Evolutionary conservation across 2,329 filamentous ascomycete genomes (phyloP).

Genomic region (Sordariomycetes sp.): DNA sequence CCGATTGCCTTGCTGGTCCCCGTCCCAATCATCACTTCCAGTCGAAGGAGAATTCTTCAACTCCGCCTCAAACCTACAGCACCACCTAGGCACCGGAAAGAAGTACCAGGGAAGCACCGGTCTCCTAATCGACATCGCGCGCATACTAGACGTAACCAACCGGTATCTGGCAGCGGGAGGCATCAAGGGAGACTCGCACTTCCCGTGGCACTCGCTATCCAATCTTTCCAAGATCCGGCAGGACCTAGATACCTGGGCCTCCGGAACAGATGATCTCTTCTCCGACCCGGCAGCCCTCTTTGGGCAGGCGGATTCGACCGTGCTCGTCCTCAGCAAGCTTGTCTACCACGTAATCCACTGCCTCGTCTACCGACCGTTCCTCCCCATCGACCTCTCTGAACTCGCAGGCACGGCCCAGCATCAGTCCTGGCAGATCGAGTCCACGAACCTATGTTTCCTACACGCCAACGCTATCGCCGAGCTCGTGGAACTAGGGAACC

Average conservation of each 20-base stretch:
- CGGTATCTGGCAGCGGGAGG: constrained; percentile 76
- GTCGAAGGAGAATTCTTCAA: constrained; percentile 76
- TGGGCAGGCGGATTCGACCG: constrained; percentile 66
- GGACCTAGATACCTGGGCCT: constrained; percentile 76
- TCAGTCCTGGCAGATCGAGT: constrained; percentile 87
- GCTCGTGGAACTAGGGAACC: constrained; percentile 67
- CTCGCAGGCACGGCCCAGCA: constrained; percentile 72
- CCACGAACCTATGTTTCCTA: constrained; percentile 75
- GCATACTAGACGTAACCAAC: constrained; percentile 74
- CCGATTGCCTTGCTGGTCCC: constrained; percentile 64
- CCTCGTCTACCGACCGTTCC: constrained; percentile 75
- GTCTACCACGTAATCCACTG: constrained; percentile 83
- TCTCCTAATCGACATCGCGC: constrained; percentile 75
- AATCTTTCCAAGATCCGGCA: constrained; percentile 79
- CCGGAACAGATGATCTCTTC: constrained; percentile 70
- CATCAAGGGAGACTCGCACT: constrained; percentile 81
- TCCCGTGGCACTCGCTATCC: constrained; percentile 81
- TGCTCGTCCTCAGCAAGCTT: constrained; percentile 71
- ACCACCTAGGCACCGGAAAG: constrained; percentile 56
- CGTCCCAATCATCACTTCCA: constrained; percentile 47
- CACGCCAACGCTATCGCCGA: constrained; percentile 84
- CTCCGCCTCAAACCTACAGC: constrained; percentile 65
- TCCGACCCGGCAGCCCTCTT: constrained; percentile 66
- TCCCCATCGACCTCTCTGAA: constrained; percentile 75
- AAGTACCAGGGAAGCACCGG: constrained; percentile 65